Evolutionary conservation across 108 stramenopile genomes (phyloP).

Genomic region (Aurantiochytrium sp.): DNA sequence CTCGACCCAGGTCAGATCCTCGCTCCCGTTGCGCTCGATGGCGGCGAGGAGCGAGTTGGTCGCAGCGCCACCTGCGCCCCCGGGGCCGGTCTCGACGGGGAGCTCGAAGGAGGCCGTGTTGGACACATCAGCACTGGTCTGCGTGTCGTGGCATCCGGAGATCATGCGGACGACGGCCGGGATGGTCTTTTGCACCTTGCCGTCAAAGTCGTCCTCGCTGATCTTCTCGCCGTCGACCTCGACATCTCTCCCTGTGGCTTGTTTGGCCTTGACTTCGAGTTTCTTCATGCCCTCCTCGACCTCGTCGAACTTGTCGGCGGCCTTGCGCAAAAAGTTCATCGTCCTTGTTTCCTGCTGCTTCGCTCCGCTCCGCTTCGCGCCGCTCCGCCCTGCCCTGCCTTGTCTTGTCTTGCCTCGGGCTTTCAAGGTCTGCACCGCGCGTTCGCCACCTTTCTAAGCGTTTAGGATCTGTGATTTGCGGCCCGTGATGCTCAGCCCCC

Average conservation of each 20-base stretch:
- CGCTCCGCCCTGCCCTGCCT: too few relatives aligned
- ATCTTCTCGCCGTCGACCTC: background rate
- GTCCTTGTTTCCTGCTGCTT: too few relatives aligned
- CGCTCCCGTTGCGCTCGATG: constrained; percentile 38
- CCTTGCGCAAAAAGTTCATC: background rate
- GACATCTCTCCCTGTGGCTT: background rate
- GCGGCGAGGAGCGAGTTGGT: constrained; percentile 74
- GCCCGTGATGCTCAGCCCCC: too few relatives aligned
- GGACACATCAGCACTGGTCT: constrained; percentile 77
- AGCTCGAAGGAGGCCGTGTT: constrained; percentile 59
- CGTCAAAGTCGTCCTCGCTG: background rate
- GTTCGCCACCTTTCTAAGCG: too few relatives aligned
- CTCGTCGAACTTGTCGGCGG: background rate
- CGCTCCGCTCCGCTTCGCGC: too few relatives aligned
- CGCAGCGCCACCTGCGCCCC: constrained; percentile 73
- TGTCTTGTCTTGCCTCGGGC: too few relatives aligned
- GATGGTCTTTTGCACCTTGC: constrained; percentile 1
- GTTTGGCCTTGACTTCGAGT: background rate
- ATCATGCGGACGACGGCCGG: constrained; percentile 62
- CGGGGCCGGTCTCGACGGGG: constrained; percentile 59
- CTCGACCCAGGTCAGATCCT: constrained; percentile 61
- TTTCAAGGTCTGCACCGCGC: too few relatives aligned
- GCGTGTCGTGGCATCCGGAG: constrained; percentile 66
- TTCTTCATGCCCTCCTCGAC: background rate
- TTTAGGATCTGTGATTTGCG: too few relatives aligned